phyloP scores from a whole-genome alignment of 2,329 filamentous ascomycete species.

The Fusarium verrucosum region DNA sequence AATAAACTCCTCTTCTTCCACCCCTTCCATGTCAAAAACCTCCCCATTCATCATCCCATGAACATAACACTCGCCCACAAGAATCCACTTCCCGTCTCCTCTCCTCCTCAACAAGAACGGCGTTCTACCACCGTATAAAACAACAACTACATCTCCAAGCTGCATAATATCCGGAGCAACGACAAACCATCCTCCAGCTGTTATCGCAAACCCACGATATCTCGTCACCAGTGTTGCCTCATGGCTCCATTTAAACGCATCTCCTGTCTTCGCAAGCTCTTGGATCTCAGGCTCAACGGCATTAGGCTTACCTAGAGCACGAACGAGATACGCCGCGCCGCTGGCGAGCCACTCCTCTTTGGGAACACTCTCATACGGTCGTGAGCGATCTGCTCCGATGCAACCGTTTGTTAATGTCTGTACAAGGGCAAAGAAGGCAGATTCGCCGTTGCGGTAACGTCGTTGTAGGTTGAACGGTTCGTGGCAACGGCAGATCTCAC shows the following conservation, averaged over 20 bases:
- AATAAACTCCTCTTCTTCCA: conserved; percentile 45
- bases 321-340: conserved; percentile 48
- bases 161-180: conserved; percentile 47
- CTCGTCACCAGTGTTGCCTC: conserved; percentile 50
- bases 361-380: conserved; percentile 40
- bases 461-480: conserved; percentile 40
- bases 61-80: conserved; percentile 52
- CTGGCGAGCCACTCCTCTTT: conserved; percentile 45
- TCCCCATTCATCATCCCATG: conserved; percentile 52
- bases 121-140: conserved; percentile 48
- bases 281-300: conserved; percentile 38
- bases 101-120: conserved; percentile 46
- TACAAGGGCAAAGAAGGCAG: conserved; percentile 48
- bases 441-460: conserved; percentile 41
- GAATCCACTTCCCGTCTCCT: conserved; percentile 32
- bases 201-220: conserved; percentile 48
- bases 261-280: conserved; percentile 41
- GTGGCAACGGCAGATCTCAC: conserved; percentile 38
- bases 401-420: conserved; percentile 50
- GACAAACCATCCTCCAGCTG: conserved; percentile 46
- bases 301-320: conserved; percentile 19
- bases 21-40: conserved; percentile 37
- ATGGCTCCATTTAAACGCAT: conserved; percentile 50
- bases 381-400: conserved; percentile 43
- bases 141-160: conserved; percentile 45